Evolutionary conservation across 345 rosid genomes (phyloP), one percentile per base, ranked within the genome.

Genomic region (Lepidium aucheri): DNA sequence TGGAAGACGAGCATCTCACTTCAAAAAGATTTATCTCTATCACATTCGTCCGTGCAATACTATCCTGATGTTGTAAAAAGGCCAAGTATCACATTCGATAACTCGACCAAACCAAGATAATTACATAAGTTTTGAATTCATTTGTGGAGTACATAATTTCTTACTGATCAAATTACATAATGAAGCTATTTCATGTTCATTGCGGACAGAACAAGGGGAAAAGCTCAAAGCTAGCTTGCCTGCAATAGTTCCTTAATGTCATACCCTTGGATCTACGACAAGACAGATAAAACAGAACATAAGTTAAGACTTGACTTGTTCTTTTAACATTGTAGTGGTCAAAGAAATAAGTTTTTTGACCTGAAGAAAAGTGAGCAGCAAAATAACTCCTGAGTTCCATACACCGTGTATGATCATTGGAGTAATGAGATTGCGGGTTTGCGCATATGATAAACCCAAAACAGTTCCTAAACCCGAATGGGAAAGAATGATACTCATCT

Each of bases 311-410:
- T 5, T 46, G 52, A 64, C 47, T 6, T 3, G 36, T 54, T 6
- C 6, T 45, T 17, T 2, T 24, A 16, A 51, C 41, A 35, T 52
- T 51, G 51, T 43, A 42, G 8, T 28, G 53, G 60, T 52, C 50
- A 17, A 3, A 12, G 42, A 41, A 22, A 8, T 63, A 35, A 20
- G 57, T 26, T 41, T 10, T 55, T 34, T 80, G 7, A 90, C 99
- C 96, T 83, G 92, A 83, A 94, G 89, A 55, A 86, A 85, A 57
- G 97, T 88, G 16, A 90, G 95, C 45, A 90, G 74, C 45, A 88
- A 56, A 70, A 90, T 88, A 41, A 88, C 96, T 45, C 97, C 99
- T 0, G 97, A 90, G 78, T 90, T 90, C 97, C 96, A 88, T 41
- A 82, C 79, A 18, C 93, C 94, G 40, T 94, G 97, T 46, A 94